Evolutionary conservation across 177 flowering plant genomes (phyloP), one percentile per base, ranked within the genome.

Genomic region (Vitis hybrid): DNA sequence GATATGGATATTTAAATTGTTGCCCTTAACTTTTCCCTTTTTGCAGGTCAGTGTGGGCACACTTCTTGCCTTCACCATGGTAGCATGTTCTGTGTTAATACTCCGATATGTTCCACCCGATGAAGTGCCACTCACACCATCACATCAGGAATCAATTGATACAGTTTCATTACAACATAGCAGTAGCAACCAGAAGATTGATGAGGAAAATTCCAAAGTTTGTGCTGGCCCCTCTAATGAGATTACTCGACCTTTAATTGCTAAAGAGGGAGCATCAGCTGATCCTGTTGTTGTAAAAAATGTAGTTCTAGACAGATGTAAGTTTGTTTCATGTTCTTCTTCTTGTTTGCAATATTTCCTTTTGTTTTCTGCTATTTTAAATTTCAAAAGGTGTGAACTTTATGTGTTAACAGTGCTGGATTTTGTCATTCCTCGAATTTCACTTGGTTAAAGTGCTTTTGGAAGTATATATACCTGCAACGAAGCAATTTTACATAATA

Each of bases 21-120:
- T 6, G 46, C 8, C 46, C 46, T 35, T 69, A 15, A 15, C 57
- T 24, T 67, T 64, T 56, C 46, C 46, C 46, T 46, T 56, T 80
- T 14, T 84, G 84, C 92, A 96, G 99, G 99, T 96, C 65, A 96
- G 99, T 74, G 97, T 96, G 74, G 99, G 99, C 60, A 96, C 98
- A 10, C 98, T 96, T 75, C 88, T 93, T 53, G 98, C 98, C 13
- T 93, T 96, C 79, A 92, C 97, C 35, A 86, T 86, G 86, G 99
- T 93, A 67, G 97, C 98, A 58, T 74, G 93, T 61, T 96, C 92
- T n/a, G 92, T 96, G 7, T 78, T 96, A 81, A 87, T 96, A 61
- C 86, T 96, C 12, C 85, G 98, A 85, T 96, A 93, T 76, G 88
- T 96, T 61, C 97, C 99, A 24, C 98, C 99, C 41, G 88, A 87